phyloP scores from a whole-genome alignment of 2,329 filamentous ascomycete species.

The Biscogniauxia sp. region DNA sequence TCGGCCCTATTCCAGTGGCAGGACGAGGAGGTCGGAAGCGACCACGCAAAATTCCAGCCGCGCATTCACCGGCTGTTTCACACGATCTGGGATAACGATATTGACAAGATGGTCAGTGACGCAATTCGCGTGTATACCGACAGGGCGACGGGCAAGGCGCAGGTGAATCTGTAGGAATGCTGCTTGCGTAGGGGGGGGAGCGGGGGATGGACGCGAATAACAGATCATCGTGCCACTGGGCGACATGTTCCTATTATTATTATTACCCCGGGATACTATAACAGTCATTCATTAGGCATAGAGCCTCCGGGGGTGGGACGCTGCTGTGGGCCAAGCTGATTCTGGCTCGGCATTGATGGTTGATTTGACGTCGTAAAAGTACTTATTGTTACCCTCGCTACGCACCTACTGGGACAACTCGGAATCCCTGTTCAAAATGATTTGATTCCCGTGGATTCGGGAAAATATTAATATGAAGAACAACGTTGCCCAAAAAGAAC shows the following conservation, averaged over 20 bases:
- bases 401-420: too few species aligned
- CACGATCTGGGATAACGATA: constrained; percentile 31
- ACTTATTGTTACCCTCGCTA: too few species aligned
- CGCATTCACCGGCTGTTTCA: constrained; percentile 23
- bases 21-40: constrained; percentile 17
- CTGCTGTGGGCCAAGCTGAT: background rate
- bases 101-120: constrained; percentile 26
- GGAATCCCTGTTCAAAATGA: too few species aligned
- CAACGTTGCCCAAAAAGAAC: background rate
- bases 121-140: constrained; percentile 14
- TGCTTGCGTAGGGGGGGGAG: background rate
- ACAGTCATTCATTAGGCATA: too few species aligned
- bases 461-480: background rate
- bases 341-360: background rate
- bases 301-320: too few species aligned
- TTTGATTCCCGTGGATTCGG: background rate
- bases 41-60: constrained; percentile 22
- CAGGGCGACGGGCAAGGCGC: background rate
- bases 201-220: background rate
- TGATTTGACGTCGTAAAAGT: background rate
- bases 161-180: background rate
- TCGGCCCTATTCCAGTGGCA: constrained; percentile 32
- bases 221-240: too few species aligned
- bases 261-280: too few species aligned
- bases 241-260: too few species aligned